These are phyloP conservation scores for Stemphylium lycopersici DNA, from an alignment of 2,329 filamentous ascomycete genomes.

Conservation along the genomic window DNA sequence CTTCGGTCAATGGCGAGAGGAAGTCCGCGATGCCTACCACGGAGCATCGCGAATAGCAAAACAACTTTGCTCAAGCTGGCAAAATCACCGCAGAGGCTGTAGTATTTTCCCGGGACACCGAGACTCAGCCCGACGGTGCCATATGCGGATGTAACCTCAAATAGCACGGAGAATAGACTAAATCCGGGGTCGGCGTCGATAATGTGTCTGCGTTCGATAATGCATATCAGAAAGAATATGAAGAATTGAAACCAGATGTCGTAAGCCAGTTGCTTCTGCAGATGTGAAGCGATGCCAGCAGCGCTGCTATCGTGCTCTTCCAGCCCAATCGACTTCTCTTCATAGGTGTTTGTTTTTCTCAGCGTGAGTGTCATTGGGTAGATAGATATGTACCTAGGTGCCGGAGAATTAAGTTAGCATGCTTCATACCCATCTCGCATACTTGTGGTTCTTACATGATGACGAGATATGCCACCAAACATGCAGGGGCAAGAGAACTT, in stretches of 20 bases:
- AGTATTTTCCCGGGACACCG: constrained; percentile 60
- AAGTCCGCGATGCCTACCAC: constrained; percentile 37
- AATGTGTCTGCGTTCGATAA: constrained; percentile 65
- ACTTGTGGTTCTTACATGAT: constrained; percentile 61
- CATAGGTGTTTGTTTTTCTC: constrained; percentile 74
- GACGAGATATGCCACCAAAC: constrained; percentile 66
- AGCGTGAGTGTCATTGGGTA: constrained; percentile 69
- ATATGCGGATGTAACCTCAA: constrained; percentile 65
- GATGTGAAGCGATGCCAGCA: constrained; percentile 51
- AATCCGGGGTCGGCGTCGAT: constrained; percentile 45
- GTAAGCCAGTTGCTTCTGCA: constrained; percentile 69
- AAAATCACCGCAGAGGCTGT: constrained; percentile 63
- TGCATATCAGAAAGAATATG: constrained; percentile 64
- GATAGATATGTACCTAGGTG: constrained; percentile 58
- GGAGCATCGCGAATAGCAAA: constrained; percentile 62
- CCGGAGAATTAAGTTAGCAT: background rate
- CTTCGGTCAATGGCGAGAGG: constrained; percentile 42
- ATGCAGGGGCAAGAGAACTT: constrained; percentile 59
- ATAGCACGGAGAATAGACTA: constrained; percentile 49
- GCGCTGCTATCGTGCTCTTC: constrained; percentile 47
- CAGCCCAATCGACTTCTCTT: constrained; percentile 70
- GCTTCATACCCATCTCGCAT: background rate
- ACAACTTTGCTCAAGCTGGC: constrained; percentile 64
- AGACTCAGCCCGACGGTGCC: constrained; percentile 67
- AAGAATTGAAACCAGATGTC: constrained; percentile 71